These are phyloP conservation scores for Zizania latifolia DNA, from an alignment of 176 grass and related monocot genomes.

Conservation along the genomic window DNA sequence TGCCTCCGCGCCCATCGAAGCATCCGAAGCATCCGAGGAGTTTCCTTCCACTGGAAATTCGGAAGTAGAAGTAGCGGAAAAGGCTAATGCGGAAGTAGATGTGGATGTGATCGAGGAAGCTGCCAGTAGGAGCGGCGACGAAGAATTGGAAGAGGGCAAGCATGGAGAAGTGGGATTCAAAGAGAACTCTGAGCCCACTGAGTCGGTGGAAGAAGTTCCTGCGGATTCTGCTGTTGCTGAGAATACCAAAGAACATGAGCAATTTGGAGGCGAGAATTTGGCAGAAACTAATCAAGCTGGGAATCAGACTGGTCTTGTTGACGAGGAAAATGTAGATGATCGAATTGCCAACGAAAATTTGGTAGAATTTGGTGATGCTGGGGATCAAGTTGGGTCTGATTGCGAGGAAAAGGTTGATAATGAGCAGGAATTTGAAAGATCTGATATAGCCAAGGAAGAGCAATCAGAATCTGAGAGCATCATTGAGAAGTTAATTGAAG, in stretches of 20 bases:
- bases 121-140: neutral
- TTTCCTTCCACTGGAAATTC: constrained; percentile 22
- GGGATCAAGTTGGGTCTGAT: neutral
- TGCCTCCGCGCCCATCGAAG: constrained; percentile 26
- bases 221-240: neutral
- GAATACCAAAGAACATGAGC: constrained; percentile 3
- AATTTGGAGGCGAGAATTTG: neutral
- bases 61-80: constrained; percentile 34
- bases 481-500: constrained; percentile 56
- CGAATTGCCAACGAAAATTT: neutral
- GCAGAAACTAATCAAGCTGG: neutral
- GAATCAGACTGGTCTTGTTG: constrained; percentile 3
- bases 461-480: constrained; percentile 35
- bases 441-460: neutral
- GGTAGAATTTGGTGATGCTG: neutral
- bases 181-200: constrained; percentile 18
- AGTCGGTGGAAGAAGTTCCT: neutral
- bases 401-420: constrained; percentile 17
- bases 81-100: constrained; percentile 23
- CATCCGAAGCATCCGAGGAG: constrained; percentile 46
- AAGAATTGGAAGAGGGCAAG: constrained; percentile 17
- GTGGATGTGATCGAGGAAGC: constrained; percentile 11
- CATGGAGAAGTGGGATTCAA: neutral
- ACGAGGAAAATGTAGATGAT: neutral
- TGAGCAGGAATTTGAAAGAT: constrained; percentile 2